Evolutionary conservation across 2,329 filamentous ascomycete species (phyloP).

Genomic region (Gremmenia infestans): DNA sequence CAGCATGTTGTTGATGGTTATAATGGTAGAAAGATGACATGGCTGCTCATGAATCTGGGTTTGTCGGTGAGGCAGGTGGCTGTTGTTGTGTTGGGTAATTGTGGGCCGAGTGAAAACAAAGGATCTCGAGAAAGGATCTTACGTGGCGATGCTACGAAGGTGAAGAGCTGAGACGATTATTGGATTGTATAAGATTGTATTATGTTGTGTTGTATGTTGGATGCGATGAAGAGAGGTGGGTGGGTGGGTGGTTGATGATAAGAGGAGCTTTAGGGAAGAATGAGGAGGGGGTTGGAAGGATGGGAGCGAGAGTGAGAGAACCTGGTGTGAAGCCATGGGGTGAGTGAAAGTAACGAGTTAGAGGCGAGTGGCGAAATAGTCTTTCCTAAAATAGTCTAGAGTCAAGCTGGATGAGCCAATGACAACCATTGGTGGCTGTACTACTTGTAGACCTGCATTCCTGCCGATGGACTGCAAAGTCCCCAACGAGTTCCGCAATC

Average conservation of each 20-base stretch:
- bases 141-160: not conserved
- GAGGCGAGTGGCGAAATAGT: no score
- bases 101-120: not conserved
- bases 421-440: no score
- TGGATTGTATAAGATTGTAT: not conserved
- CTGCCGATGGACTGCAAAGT: no score
- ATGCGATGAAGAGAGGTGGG: not conserved
- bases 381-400: no score
- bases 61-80: constrained; percentile 9
- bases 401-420: no score
- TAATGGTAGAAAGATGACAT: constrained; percentile 64
- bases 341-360: not conserved
- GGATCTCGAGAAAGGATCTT: not conserved
- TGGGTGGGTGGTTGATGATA: not conserved
- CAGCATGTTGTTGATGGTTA: constrained; percentile 52
- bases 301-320: not conserved
- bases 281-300: not conserved
- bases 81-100: not conserved
- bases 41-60: constrained; percentile 20
- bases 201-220: not conserved
- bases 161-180: not conserved
- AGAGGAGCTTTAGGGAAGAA: not conserved
- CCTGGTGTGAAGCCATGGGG: not conserved
- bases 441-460: no score
- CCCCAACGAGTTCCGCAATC: no score